Evolutionary conservation across 2,329 filamentous ascomycete genomes (phyloP), one percentile per base, ranked within the genome.

Genomic region (Daldinia sp.): DNA sequence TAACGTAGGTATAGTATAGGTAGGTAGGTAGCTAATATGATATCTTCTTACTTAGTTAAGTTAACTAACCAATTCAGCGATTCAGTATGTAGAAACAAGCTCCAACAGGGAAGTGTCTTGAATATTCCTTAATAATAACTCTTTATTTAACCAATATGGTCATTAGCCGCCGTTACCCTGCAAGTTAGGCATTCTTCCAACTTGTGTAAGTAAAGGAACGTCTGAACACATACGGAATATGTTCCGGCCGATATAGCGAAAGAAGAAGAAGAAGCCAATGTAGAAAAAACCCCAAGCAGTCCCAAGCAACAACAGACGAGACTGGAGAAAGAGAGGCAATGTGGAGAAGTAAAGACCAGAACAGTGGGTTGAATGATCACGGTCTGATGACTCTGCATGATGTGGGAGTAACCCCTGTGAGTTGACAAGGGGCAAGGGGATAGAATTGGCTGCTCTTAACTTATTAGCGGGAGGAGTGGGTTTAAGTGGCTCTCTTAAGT

Each of bases 381-480:
- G 57, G 64, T 64, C 62, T 66, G 56, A 55, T 64, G 60, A 62
- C 61, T 64, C 51, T 64, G 61, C 64, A 67, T 67, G 50, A 62
- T 57, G 61, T 67, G 64, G 21, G 54, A 57, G 43, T 64, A 57
- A 67, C 61, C 64, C 62, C 64, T 67, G 64, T 37, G 49, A 17
- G 17, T 13, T 19, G 54, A 56, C 61, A 61, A 62, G 64, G 64
- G 63, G 58, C 23, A 61, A 62, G 57, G 54, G 56, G 53, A 64
- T 54, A 58, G 57, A 64, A 58, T 53, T 64, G 58, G 64, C 47
- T 62, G 58, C 61, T 37, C 53, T 61, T 58, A 56, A 57, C 49
- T 57, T 52, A 64, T 67, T 67, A 67, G 64, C 64, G 64, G 64
- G 54, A 64, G 48, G 59, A 50, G 34, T 63, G 63, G 60, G 30